Base-by-base conservation (phyloP, 1,284 basidiomycete species). In the Cystobasidium slooffiae region DNA sequence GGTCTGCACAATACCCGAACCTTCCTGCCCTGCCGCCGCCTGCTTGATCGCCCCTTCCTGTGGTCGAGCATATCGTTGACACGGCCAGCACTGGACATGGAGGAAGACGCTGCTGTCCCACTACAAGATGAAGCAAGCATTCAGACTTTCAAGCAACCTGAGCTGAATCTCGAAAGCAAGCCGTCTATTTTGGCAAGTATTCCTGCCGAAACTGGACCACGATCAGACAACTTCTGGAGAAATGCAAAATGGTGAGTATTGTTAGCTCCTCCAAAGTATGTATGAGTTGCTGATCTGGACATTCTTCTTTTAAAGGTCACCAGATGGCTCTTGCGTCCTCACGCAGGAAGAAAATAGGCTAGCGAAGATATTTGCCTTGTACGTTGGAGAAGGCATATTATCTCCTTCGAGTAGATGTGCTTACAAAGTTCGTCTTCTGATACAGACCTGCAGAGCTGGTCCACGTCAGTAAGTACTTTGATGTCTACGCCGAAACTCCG, bases 291-390 rank as follows among this genome's bases (percentile, higher is more conserved):
- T 16, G n/a, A n/a, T 63, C 58, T 10, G 41, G 9, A n/a, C 39
- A 6, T 20, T 22, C 16, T 72, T 20, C n/a, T 49, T 6, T 20
- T 1, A 44, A n/a, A 74, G 72, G 72, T 61, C 67, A 51, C 72
- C 72, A 18, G 72, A 74, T 51, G 72, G 72, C 37, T 69, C 65
- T 41, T 74, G 65, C 41, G 44, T 74, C 0, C 66, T 74, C 14
- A 55, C 72, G 4, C 72, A 74, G 6, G 65, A 74, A 49, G 72
- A 74, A 37, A 56, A 74, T 51, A 22, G 72, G 6, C 51, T 64
- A 9, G 63, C 67, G n/a, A 68, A 64, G 22, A 68, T 74, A 53
- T 74, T 74, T 55, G n/a, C 65, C 7, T 51, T 74, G 72, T 74
- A 41, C 20, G 72, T 46, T 3, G 10, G 31, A 22, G 41, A 53